phyloP scores from a whole-genome alignment of 768 basidiomycete genomes.

The Termitomyces sp. region DNA sequence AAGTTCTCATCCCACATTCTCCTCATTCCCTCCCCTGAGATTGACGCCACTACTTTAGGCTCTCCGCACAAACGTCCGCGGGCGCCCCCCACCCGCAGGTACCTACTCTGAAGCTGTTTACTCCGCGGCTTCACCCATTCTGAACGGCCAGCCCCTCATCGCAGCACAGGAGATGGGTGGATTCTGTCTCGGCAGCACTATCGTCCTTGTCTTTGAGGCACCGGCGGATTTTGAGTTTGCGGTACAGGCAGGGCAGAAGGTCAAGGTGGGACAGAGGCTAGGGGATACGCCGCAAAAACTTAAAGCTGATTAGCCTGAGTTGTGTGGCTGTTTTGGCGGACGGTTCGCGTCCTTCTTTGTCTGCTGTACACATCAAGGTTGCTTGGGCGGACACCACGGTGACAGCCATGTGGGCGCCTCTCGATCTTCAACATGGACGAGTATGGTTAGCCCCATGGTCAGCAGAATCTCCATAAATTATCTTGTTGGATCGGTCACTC shows the following conservation, averaged over 20 bases:
- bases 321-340: no score
- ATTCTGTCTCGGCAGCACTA: conserved; percentile 92
- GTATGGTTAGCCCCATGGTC: background rate
- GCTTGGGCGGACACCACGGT: background rate
- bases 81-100: conserved; percentile 69
- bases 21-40: background rate
- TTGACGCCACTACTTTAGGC: conserved; percentile 37
- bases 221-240: conserved; percentile 78
- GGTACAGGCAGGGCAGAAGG: conserved; percentile 74
- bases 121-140: conserved; percentile 72
- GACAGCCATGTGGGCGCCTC: background rate
- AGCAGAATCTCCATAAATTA: background rate
- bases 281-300: conserved; percentile 50
- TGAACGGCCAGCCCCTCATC: conserved; percentile 83
- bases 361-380: background rate
- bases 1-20: background rate
- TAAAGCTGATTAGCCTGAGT: conserved; percentile 17
- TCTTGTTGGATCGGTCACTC: background rate
- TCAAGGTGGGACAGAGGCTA: conserved; percentile 81
- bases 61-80: conserved; percentile 86
- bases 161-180: conserved; percentile 97
- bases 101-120: conserved; percentile 94
- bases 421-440: conserved; percentile 24
- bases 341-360: background rate
- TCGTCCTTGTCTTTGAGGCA: conserved; percentile 96